Evolutionary conservation across 441 rosid genomes (phyloP), one percentile per base, ranked within the genome.

Genomic region (Codiaeum variegatum): DNA sequence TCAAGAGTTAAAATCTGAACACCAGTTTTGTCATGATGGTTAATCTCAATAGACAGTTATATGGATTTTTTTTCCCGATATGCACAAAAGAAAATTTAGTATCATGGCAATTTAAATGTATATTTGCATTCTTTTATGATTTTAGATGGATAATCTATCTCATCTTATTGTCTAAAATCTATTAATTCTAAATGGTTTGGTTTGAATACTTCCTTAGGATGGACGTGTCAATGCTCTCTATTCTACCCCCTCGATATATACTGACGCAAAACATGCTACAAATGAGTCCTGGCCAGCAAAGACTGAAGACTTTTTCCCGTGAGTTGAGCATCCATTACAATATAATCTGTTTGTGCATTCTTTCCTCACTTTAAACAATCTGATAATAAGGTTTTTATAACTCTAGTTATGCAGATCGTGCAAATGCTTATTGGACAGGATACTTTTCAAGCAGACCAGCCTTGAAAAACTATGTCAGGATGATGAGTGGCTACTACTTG

Each of bases 391-490:
- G 71, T 62, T 51, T 80, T 52, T 26, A 34, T 73, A 40, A 66
- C 75, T 63, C 69, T 93, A 96, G 99, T 68, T 96, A 96, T 74
- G 99, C 99, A 84, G 99, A 96, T 78, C 92, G 90, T 81, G 86
- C 73, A 63, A 89, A 93, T 88, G 93, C 92, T 77, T 96, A 90
- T 81, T 96, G 99, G 99, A 96, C 99, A 54, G 98, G 99, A 73
- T 96, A 93, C 83, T 96, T 89, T 78, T 78, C 96, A 66, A 96
- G 99, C 76, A 90, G 99, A 76, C 92, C 99, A 71, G 94, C 97
- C 66, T 68, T 96, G 66, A 96, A 96, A 84, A 89, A 88, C 75
- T 93, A 92, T 78, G 97, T 96, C 77, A 88, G 98, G 84, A 81
- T 79, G 82, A 83, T 93, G 99, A 93, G 99, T 64, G 91, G 88